phyloP scores from a whole-genome alignment of 225 moss, liverwort and hornwort genomes.

The Climacium dendroides region DNA sequence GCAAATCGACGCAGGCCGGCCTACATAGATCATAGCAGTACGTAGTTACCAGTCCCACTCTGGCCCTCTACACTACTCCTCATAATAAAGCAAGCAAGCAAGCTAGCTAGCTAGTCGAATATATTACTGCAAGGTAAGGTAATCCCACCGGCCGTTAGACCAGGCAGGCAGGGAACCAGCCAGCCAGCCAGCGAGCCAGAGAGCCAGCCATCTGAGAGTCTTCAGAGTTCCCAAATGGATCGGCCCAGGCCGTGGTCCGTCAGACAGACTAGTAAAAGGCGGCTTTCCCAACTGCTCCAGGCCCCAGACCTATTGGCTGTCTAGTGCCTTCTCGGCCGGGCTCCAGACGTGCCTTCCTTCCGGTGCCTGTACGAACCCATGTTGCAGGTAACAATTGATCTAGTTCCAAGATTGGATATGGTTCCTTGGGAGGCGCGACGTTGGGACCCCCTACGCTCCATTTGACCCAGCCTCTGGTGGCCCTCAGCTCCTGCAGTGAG shows the following conservation, averaged over 20 bases:
- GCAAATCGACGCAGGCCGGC: conserved; percentile 29
- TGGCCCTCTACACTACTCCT: not conserved
- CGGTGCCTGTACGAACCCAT: conserved; percentile 12
- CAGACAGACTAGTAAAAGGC: conserved; percentile 4
- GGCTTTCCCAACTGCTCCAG: not conserved
- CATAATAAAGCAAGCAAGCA: not conserved
- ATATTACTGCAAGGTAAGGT: not conserved
- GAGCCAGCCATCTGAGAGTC: not conserved
- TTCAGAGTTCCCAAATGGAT: conserved; percentile 14
- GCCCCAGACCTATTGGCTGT: not conserved
- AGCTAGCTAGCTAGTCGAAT: not conserved
- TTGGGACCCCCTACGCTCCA: not conserved
- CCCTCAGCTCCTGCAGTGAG: not conserved
- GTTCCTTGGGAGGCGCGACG: not conserved
- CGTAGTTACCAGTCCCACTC: not conserved
- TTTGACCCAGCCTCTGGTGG: conserved; percentile 18
- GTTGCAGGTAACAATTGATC: conserved; percentile 19
- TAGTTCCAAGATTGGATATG: conserved; percentile 22
- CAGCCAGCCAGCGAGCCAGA: not conserved
- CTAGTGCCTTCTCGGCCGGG: not conserved
- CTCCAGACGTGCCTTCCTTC: not conserved
- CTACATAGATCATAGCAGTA: not conserved
- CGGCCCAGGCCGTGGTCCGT: conserved; percentile 8
- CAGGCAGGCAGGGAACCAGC: not conserved
- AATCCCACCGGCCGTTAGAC: not conserved